Evolutionary conservation across 768 basidiomycete species (phyloP).

Genomic region (Tricholoma bakamatsutake): DNA sequence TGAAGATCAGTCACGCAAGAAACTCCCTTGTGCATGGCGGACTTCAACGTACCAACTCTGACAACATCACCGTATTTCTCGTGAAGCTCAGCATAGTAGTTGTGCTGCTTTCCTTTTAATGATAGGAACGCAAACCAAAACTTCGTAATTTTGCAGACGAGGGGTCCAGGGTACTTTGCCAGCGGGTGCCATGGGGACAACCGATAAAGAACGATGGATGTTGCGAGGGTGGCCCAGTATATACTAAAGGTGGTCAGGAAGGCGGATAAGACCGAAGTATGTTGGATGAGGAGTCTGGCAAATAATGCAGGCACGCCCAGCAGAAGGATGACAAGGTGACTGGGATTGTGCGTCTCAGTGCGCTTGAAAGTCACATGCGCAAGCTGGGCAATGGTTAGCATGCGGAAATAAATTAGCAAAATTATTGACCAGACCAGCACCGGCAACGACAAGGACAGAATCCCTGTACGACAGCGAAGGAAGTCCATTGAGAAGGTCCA

Average conservation of each 20-base stretch:
- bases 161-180: constrained; percentile 44
- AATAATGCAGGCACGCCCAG: constrained; percentile 22
- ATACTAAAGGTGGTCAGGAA: constrained; percentile 16
- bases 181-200: constrained; percentile 50
- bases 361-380: constrained; percentile 30
- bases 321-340: constrained; percentile 19
- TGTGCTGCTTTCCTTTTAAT: constrained; percentile 38
- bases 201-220: constrained; percentile 36
- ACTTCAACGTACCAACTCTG: constrained; percentile 39
- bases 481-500: constrained; percentile 12
- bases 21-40: background rate
- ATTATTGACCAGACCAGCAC: constrained; percentile 11
- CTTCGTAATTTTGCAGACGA: constrained; percentile 35
- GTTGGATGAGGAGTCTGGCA: constrained; percentile 15
- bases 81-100: constrained; percentile 42
- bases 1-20: background rate
- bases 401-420: background rate
- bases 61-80: constrained; percentile 51
- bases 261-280: constrained; percentile 12
- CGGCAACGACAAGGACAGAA: constrained; percentile 10
- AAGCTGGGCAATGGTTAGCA: constrained; percentile 12
- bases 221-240: constrained; percentile 24
- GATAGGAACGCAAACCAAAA: constrained; percentile 31
- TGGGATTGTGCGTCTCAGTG: constrained; percentile 26
- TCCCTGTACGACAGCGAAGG: constrained; percentile 8